phyloP scores from a whole-genome alignment of 441 rosid genomes.

The Adansonia madagascariensis region DNA sequence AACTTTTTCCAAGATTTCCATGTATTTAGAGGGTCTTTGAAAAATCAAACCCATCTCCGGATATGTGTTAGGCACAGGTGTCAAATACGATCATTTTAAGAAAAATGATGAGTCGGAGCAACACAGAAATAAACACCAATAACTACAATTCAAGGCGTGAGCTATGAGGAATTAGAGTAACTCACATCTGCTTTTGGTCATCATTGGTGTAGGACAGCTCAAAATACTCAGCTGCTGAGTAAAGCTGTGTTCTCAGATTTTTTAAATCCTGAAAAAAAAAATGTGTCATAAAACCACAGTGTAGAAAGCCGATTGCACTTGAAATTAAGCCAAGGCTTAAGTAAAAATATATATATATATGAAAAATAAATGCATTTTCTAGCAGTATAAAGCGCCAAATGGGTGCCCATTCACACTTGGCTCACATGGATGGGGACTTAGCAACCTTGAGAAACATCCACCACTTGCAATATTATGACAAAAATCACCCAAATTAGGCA shows the following conservation, averaged over 20 bases:
- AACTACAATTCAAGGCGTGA: background rate
- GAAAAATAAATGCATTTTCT: too few species aligned
- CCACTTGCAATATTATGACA: background rate
- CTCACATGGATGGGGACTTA: too few species aligned
- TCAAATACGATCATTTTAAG: too few species aligned
- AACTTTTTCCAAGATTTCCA: too few species aligned
- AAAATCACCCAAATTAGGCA: background rate
- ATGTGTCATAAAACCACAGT: background rate
- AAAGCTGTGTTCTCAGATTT: slow-evolving; percentile 75
- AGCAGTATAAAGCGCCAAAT: too few species aligned
- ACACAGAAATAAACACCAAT: slow-evolving; percentile 1
- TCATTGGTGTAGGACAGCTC: slow-evolving; percentile 80
- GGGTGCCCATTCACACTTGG: too few species aligned
- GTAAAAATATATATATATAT: background rate
- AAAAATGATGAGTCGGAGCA: too few species aligned
- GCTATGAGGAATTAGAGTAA: slow-evolving; percentile 18
- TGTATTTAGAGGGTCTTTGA: too few species aligned
- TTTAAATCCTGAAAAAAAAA: slow-evolving; percentile 67
- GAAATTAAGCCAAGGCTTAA: background rate
- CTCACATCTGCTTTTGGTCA: slow-evolving; percentile 85
- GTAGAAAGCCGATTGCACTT: slow-evolving; percentile 10
- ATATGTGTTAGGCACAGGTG: too few species aligned
- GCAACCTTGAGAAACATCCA: background rate
- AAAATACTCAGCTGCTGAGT: slow-evolving; percentile 95
- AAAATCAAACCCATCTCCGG: too few species aligned